Base-by-base conservation (phyloP, 306 rosid genomes). In the Citrullus mucosospermus region DNA sequence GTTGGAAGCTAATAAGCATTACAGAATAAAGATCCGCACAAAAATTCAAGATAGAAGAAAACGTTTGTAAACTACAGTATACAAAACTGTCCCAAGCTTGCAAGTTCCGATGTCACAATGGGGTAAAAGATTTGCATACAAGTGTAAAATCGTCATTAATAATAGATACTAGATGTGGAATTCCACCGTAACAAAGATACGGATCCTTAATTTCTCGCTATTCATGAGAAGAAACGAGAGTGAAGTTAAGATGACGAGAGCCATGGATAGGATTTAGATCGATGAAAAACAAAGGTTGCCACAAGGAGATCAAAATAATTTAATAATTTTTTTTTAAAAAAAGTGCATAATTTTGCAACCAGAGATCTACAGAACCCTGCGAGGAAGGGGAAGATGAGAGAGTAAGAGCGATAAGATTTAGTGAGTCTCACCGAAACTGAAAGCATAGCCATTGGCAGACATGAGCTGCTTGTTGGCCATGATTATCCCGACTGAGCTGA, bases 381-480 rank as follows among this genome's bases (percentile, higher is more conserved):
- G 79, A 75, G 36, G 18, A 48, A 39, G 15, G 56, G 76, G 30
- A 65, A 81, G 53, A 77, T 55, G 36, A 80, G 53, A 62, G 54
- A 65, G 48, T 63, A 75, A 80, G 61, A 20, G 46, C 20, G 80
- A 74, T 3, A 57, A 46, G 70, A 81, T 76, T 25, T 20, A 41
- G 77, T 67, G 77, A 68, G 53, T 38, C 86, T 80, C 48, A 93
- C 97, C 96, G 70, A 93, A 93, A 71, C 78, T 28, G 86, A 93
- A 93, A 67, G 87, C 96, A 46, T 90, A 93, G 18, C 98, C 98
- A 78, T 76, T 79, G 78, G 61, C 43, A 58, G 97, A 91, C 98
- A 93, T 93, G 82, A 91, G 98, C 85, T 90, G 91, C 82, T 93
- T 93, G 84, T 93, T 93, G 73, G 92, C 97, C 92, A 93, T 93